phyloP scores from a whole-genome alignment of 257 asterid species.

The Petrea volubilis region DNA sequence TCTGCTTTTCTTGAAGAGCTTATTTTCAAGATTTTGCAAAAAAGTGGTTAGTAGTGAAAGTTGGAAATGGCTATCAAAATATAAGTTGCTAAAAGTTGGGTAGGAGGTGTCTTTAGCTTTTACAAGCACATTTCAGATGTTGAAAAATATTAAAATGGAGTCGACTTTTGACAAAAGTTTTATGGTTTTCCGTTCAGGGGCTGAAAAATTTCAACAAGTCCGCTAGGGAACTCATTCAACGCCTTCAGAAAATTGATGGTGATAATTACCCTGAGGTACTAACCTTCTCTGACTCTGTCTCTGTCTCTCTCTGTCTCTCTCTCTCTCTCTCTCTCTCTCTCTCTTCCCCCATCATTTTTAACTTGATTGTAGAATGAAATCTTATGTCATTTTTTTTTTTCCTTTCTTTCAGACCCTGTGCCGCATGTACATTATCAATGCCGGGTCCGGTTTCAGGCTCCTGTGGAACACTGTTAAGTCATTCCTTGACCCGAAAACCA shows the following conservation, averaged over 20 bases:
- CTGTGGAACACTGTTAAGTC: constrained; percentile 95
- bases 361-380: background rate
- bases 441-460: constrained; percentile 97
- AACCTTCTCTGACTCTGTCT: background rate
- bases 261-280: constrained; percentile 93
- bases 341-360: background rate
- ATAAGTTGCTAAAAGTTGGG: too few relatives aligned
- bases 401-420: constrained; percentile 62
- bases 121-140: too few relatives aligned
- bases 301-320: background rate
- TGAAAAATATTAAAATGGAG: background rate
- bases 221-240: constrained; percentile 89
- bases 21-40: too few relatives aligned
- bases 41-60: too few relatives aligned
- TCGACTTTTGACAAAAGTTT: background rate
- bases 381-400: background rate
- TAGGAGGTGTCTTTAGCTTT: too few relatives aligned
- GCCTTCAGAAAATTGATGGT: constrained; percentile 89
- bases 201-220: constrained; percentile 84
- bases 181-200: constrained; percentile 55
- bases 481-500: constrained; percentile 96
- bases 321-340: too few relatives aligned
- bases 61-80: too few relatives aligned
- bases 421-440: constrained; percentile 97
- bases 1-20: too few relatives aligned